These are phyloP conservation scores for Coniophora puteana DNA, from an alignment of 1,284 basidiomycete genomes.

Conservation along the genomic window DNA sequence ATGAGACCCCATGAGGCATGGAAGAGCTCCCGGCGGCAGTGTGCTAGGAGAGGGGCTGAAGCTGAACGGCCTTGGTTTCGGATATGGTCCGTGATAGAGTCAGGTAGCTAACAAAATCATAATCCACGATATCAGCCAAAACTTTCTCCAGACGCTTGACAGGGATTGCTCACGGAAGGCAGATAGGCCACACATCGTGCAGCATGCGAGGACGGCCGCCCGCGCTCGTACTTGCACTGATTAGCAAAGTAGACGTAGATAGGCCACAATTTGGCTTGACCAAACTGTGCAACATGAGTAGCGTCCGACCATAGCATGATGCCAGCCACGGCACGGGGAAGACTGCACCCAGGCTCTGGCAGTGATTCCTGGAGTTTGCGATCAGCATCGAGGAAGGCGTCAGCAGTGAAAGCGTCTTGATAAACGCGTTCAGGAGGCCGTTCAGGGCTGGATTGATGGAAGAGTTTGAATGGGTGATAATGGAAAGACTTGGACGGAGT, in stretches of 20 bases:
- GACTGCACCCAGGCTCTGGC: conserved; percentile 3
- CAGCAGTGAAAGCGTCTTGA: conserved; percentile 3
- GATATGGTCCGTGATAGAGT: conserved; percentile 11
- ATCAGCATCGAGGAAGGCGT: conserved; percentile 6
- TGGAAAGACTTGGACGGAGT: conserved; percentile 1
- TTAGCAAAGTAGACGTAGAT: background rate
- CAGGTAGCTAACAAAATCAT: conserved; percentile 12
- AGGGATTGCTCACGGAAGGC: background rate
- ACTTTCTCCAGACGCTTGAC: background rate
- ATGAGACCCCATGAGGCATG: conserved; percentile 23
- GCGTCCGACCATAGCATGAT: conserved; percentile 11
- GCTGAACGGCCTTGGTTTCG: conserved; percentile 1
- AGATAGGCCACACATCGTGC: background rate
- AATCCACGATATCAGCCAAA: background rate
- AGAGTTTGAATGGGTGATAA: conserved; percentile 7
- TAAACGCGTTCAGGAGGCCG: background rate
- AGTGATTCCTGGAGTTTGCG: conserved; percentile 5
- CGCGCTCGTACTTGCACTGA: conserved; percentile 1
- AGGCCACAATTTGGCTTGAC: conserved; percentile 7
- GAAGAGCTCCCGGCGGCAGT: conserved; percentile 26
- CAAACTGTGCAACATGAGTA: conserved; percentile 7
- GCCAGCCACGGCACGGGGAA: conserved; percentile 1
- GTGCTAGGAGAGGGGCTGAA: conserved; percentile 14
- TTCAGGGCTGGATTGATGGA: background rate
- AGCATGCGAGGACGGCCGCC: background rate